Evolutionary conservation across 495 filamentous ascomycete species (phyloP), one percentile per base, ranked within the genome.

Genomic region (Parathielavia appendiculata): DNA sequence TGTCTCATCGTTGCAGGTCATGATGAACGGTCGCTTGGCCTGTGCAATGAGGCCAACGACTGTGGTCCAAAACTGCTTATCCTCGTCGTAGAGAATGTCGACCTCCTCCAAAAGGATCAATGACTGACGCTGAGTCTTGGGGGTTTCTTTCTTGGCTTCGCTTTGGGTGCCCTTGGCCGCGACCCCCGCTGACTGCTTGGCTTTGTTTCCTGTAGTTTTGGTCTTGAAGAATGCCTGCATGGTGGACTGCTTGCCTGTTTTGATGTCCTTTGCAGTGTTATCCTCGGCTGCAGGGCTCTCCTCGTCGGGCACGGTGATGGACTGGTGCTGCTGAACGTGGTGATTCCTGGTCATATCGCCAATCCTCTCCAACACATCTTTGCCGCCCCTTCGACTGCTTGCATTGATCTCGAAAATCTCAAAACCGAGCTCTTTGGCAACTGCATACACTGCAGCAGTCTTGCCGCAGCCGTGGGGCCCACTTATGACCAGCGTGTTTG

Each of bases 281-380:
- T 83, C 76, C 30, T 75, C 70, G 19, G 51, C 40, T 14, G 49
- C 47, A 4, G 58, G 30, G 0, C 69, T 63, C 14, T 67, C 52
- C 0, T 62, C 68, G 16, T 60, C 62, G 10, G 50, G 51, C 1
- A 40, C 23, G 20, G 39, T 40, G 34, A 36, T 64, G 36, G 68
- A 65, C 32, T 76, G 70, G 52, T 69, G 66, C 35, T 75, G 74
- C 36, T 68, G 70, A 39, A 97, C 92, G 5, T 93, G 83, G 71
- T 99, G 95, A 63, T 97, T 97, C 58, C 83, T 83, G 14, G 90
- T 92, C 95, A 97, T 97, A 69, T 97, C 91, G 5, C 93, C 95
- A 17, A 99, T 89, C 55, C 81, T 91, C 53, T 97, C 93, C 10
- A 95, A 65, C 48, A 99, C 82, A 66, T 99, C 95, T 67, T 88